Conservation (phyloP, 371 early-diverging fungal species). For the Actinomucor elegans region DNA sequence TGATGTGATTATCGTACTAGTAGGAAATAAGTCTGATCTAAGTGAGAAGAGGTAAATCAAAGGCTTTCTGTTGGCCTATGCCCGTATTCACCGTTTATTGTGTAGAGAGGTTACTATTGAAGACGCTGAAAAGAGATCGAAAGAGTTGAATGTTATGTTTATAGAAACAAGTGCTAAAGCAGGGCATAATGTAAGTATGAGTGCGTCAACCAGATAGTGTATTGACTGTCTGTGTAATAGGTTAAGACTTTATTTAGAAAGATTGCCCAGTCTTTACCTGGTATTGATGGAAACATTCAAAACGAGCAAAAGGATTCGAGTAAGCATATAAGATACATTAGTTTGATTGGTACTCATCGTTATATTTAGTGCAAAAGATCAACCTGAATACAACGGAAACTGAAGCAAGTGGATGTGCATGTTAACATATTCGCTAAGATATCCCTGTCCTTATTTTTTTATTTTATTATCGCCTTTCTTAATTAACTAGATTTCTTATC, state of each 20-base stretch:
- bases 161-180: conserved; percentile 97
- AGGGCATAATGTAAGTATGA: conserved; percentile 79
- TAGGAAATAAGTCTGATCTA: conserved; percentile 98
- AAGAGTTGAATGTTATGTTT: conserved; percentile 91
- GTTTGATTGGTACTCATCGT: background rate
- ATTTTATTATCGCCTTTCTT: background rate
- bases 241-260: conserved; percentile 90
- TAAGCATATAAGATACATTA: conserved; percentile 7
- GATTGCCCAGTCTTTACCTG: conserved; percentile 92
- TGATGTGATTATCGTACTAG: conserved; percentile 94
- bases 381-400: conserved; percentile 26
- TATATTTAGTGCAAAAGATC: conserved; percentile 30
- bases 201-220: background rate
- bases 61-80: too few relatives aligned
- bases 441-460: background rate
- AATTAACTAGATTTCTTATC: background rate
- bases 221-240: conserved; percentile 9
- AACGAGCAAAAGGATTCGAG: conserved; percentile 33
- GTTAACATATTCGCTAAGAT: conserved; percentile 15
- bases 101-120: conserved; percentile 88
- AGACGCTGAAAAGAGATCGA: conserved; percentile 93
- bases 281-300: conserved; percentile 64
- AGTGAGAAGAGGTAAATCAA: conserved; percentile 77
- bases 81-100: too few relatives aligned
- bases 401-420: conserved; percentile 30